Evolutionary conservation across 345 rosid species (phyloP).

Genomic region (Aethionema arabicum): DNA sequence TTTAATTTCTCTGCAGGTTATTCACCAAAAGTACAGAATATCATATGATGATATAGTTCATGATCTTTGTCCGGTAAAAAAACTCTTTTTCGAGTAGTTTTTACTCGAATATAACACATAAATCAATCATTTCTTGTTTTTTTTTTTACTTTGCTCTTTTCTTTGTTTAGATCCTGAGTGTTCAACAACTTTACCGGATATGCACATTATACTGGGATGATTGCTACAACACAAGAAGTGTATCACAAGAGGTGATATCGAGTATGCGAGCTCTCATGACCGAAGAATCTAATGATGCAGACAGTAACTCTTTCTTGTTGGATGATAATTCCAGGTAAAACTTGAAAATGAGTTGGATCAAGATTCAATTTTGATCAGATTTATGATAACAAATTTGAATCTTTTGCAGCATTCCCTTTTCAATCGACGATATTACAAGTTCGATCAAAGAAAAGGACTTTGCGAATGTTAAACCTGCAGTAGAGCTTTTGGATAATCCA

Average conservation of each 20-base stretch:
- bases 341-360: neutral
- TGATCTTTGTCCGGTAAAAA: conserved; percentile 91
- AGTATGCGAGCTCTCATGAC: conserved; percentile 98
- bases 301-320: conserved; percentile 84
- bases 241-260: conserved; percentile 81
- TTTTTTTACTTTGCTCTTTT: conserved; percentile 24
- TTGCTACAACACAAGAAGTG: conserved; percentile 94
- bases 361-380: neutral
- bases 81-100: conserved; percentile 6
- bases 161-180: conserved; percentile 77
- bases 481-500: conserved; percentile 71
- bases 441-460: conserved; percentile 88
- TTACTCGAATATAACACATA: neutral
- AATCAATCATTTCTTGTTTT: conserved; percentile 12
- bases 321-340: conserved; percentile 88
- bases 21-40: conserved; percentile 96
- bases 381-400: neutral
- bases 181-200: conserved; percentile 95
- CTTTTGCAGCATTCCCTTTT: conserved; percentile 82
- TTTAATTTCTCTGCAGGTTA: conserved; percentile 57
- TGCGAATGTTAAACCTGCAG: conserved; percentile 68
- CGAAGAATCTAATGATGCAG: conserved; percentile 86
- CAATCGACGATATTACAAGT: conserved; percentile 81
- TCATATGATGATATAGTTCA: conserved; percentile 93
- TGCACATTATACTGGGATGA: conserved; percentile 98